Base-by-base conservation (phyloP, 257 asterid genomes). In the Knoxia roxburghii region DNA sequence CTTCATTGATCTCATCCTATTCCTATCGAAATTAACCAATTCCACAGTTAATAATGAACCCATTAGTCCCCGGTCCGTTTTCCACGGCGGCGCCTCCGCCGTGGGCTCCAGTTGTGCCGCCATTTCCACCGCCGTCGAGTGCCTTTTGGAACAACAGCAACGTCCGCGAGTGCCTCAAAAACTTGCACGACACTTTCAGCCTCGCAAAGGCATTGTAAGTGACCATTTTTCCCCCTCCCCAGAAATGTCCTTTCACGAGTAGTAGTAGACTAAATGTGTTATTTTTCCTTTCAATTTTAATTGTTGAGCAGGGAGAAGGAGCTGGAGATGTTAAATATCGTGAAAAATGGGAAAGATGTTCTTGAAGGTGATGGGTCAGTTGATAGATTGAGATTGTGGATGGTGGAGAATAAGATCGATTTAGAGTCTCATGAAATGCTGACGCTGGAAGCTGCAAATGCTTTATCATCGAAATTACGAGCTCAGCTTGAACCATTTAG, bases 401-500 rank as follows among this genome's bases (percentile, higher is more conserved):
- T 87, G 74, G 78, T 76, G 75, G 78, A 83, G 26, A 82, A 79
- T 71, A 68, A 58, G 43, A 61, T 86, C 2, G 82, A 74, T 41
- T 33, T 86, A 23, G 81, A 76, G 64, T 67, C 64, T 61, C 89
- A 86, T 58, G 95, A 87, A 72, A 75, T 81, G 2, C 40, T 82
- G 55, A 77, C 86, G n/a, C 32, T 86, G 72, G 81, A 88, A 71
- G 78, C 86, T 61, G 91, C 84, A 2, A 86, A 85, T 87, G 95
- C 81, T 64, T 68, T 86, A 46, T 71, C 85, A 66, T 77, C 81
- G 24, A 92, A 83, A 76, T 75, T 92, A 71, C 79, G 89, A 60
- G 79, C 70, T 82, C 94, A 81, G 85, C 69, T 89, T 73, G 95
- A 92, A 83, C 97, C 95, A n/a, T 89, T 87, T 82, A 77, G 93